These are phyloP conservation scores for Elongisporangium prolatum DNA, from an alignment of 352 stramenopile species.

Conservation along the genomic window DNA sequence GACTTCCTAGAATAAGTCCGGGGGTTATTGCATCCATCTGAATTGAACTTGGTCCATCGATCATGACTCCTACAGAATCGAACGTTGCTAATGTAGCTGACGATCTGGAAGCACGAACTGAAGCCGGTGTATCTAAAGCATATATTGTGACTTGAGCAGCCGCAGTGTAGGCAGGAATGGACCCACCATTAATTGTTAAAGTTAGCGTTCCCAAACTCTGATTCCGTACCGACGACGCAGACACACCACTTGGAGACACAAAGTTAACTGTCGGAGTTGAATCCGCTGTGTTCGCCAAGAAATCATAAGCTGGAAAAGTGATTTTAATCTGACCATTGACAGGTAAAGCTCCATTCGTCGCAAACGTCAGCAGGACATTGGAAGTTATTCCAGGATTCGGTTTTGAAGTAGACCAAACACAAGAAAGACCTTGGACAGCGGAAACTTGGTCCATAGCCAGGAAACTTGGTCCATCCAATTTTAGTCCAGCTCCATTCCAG, in stretches of 20 bases:
- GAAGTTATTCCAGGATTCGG: slow-evolving; percentile 46
- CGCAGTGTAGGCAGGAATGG: slow-evolving; percentile 27
- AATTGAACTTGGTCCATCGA: slow-evolving; percentile 47
- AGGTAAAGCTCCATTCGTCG: slow-evolving; percentile 39
- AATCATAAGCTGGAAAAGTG: slow-evolving; percentile 27
- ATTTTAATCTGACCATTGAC: slow-evolving; percentile 32
- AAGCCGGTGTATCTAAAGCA: slow-evolving; percentile 36
- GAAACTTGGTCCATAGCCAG: slow-evolving; percentile 30
- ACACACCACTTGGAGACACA: not conserved
- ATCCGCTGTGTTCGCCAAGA: slow-evolving; percentile 18
- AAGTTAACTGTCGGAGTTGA: not conserved
- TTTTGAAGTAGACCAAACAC: slow-evolving; percentile 29
- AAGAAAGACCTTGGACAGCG: slow-evolving; percentile 27
- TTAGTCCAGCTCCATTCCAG: slow-evolving; percentile 30
- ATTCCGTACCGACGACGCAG: slow-evolving; percentile 22
- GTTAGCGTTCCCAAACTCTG: slow-evolving; percentile 10
- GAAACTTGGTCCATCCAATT: slow-evolving; percentile 30
- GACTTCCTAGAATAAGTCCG: slow-evolving; percentile 38
- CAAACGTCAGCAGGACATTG: slow-evolving; percentile 32
- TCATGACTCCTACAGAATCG: slow-evolving; percentile 27
- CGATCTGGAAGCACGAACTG: slow-evolving; percentile 19
- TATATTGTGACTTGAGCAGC: slow-evolving; percentile 26
- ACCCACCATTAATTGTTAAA: slow-evolving; percentile 10
- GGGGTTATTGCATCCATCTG: slow-evolving; percentile 34
- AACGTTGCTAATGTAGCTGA: slow-evolving; percentile 32